Evolutionary conservation across 768 basidiomycete species (phyloP).

Genomic region (Psilocybe subaeruginosa): DNA sequence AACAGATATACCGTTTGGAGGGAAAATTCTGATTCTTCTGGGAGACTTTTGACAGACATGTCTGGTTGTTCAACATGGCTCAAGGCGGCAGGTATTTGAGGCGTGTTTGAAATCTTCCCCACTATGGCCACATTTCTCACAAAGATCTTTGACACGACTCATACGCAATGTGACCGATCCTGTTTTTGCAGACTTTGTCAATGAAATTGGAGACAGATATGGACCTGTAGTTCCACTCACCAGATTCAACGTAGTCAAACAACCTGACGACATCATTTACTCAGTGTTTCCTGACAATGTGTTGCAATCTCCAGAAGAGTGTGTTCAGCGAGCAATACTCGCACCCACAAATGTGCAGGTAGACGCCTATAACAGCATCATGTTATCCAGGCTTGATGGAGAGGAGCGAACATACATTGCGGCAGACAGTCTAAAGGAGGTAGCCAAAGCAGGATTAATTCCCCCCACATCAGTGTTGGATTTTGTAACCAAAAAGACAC

Average conservation of each 20-base stretch:
- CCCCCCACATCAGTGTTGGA: conserved; percentile 15
- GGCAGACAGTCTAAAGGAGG: conserved; percentile 19
- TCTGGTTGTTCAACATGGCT: conserved; percentile 36
- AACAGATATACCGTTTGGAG: conserved; percentile 35
- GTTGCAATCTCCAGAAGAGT: conserved; percentile 22
- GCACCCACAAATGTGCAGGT: conserved; percentile 39
- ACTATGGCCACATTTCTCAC: conserved; percentile 33
- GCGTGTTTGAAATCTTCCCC: conserved; percentile 39
- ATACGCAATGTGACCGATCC: conserved; percentile 40
- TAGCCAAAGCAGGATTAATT: conserved; percentile 7
- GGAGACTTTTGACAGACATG: conserved; percentile 45
- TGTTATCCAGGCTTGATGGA: conserved; percentile 30
- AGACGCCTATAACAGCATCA: conserved; percentile 33
- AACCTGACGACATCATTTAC: conserved; percentile 11
- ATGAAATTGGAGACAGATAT: conserved; percentile 38
- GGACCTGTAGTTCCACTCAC: conserved; percentile 26
- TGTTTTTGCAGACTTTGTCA: conserved; percentile 36
- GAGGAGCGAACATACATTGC: conserved; percentile 7
- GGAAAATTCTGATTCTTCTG: conserved; percentile 35
- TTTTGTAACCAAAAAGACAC: conserved; percentile 15
- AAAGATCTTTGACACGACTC: conserved; percentile 29
- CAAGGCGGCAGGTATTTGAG: conserved; percentile 28
- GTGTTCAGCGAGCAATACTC: conserved; percentile 35
- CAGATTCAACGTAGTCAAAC: conserved; percentile 1
- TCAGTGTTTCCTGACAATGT: conserved; percentile 30